phyloP scores from a whole-genome alignment of 129 eudicot genomes.

The Flaveria bidentis region DNA sequence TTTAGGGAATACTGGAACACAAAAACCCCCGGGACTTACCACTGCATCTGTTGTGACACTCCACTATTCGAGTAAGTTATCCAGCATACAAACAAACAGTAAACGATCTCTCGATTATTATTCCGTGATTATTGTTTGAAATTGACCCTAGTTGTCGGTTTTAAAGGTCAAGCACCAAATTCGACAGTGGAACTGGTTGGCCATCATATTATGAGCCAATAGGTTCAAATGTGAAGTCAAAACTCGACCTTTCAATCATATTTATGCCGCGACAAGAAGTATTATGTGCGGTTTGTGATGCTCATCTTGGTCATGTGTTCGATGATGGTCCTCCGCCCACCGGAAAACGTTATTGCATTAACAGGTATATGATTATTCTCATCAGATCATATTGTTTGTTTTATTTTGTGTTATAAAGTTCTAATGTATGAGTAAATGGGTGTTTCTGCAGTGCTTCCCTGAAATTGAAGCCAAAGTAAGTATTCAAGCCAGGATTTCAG shows the following conservation, averaged over 20 bases:
- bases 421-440: not conserved
- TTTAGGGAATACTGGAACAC: conserved; percentile 91
- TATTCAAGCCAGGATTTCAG: conserved; percentile 1
- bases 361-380: conserved; percentile 48
- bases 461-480: conserved; percentile 67
- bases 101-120: not conserved
- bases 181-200: conserved; percentile 98
- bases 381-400: not conserved
- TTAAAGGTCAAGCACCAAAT: conserved; percentile 80
- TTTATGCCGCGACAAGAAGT: conserved; percentile 98
- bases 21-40: conserved; percentile 81
- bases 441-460: conserved; percentile 62
- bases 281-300: conserved; percentile 80
- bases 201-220: conserved; percentile 82
- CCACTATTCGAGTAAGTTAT: conserved; percentile 81
- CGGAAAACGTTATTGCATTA: conserved; percentile 85
- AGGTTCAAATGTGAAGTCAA: conserved; percentile 87
- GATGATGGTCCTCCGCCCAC: conserved; percentile 98
- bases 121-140: not conserved
- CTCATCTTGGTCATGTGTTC: conserved; percentile 95
- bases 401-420: not conserved
- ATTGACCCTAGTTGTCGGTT: conserved; percentile 2
- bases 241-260: conserved; percentile 79
- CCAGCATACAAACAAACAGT: not conserved
- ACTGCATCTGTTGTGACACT: conserved; percentile 91